Conservation (phyloP, 495 filamentous ascomycete genomes). For the Massariosphaeria phaeospora region DNA sequence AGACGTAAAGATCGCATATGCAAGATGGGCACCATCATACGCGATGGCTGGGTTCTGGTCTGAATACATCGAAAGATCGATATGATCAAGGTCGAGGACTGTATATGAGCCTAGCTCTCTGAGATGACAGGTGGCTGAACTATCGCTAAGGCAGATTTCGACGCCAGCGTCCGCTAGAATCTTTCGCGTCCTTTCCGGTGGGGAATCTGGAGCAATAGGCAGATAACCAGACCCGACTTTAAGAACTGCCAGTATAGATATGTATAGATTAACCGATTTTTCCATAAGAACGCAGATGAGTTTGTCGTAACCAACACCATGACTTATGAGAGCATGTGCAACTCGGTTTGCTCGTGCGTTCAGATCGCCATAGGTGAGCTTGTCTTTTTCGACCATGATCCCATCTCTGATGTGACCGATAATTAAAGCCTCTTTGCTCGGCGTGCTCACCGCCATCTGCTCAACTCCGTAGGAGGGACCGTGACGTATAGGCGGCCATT, state of each 20-base stretch:
- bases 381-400: conserved; percentile 33
- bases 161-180: conserved; percentile 54
- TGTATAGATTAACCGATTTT: conserved; percentile 62
- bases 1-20: conserved; percentile 60
- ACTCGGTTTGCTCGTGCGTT: conserved; percentile 60
- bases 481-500: background rate
- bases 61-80: conserved; percentile 18
- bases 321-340: conserved; percentile 51
- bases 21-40: conserved; percentile 29
- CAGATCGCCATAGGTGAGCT: conserved; percentile 58
- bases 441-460: conserved; percentile 43
- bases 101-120: conserved; percentile 26
- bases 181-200: conserved; percentile 48
- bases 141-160: conserved; percentile 44
- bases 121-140: background rate
- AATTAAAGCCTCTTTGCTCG: conserved; percentile 54
- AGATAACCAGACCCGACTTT: conserved; percentile 72
- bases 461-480: conserved; percentile 54
- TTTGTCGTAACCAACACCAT: conserved; percentile 46
- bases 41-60: conserved; percentile 16
- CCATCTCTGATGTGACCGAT: conserved; percentile 50
- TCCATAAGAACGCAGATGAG: conserved; percentile 66
- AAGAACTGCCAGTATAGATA: conserved; percentile 63
- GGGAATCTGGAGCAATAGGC: conserved; percentile 62
- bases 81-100: conserved; percentile 20